Conservation (phyloP, 2,329 filamentous ascomycete genomes). For the Hypocrella siamensis region DNA sequence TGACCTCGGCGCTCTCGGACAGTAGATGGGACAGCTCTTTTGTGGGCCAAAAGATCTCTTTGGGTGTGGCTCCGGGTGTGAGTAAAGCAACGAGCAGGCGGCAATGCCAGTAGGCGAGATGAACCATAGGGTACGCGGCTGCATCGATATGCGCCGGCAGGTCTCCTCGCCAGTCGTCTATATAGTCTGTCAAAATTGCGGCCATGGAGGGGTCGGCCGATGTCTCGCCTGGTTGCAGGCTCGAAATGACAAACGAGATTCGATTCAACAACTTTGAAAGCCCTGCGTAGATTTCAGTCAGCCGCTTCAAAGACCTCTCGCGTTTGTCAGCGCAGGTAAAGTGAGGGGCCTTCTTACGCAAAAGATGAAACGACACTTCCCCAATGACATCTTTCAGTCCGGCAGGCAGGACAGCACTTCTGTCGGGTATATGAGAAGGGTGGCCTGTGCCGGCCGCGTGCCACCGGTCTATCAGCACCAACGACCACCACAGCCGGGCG, state of each 20-base stretch:
- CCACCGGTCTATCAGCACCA: constrained; percentile 59
- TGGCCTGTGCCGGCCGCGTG: constrained; percentile 52
- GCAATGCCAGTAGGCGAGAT: constrained; percentile 56
- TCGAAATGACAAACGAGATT: constrained; percentile 21
- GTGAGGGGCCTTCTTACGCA: constrained; percentile 26
- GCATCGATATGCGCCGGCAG: constrained; percentile 42
- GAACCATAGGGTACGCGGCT: constrained; percentile 36
- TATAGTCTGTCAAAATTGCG: constrained; percentile 18
- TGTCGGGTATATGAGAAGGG: constrained; percentile 46
- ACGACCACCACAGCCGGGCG: constrained; percentile 54
- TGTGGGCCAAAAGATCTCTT: constrained; percentile 44
- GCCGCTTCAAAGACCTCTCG: not conserved
- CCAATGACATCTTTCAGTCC: constrained; percentile 46
- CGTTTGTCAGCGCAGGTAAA: not conserved
- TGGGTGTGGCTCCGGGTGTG: constrained; percentile 35
- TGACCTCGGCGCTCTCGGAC: constrained; percentile 33
- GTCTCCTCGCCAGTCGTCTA: constrained; percentile 49
- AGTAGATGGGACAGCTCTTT: constrained; percentile 43
- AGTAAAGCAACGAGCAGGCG: constrained; percentile 48
- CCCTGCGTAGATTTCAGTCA: constrained; percentile 17
- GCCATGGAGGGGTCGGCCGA: constrained; percentile 18
- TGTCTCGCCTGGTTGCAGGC: constrained; percentile 17
- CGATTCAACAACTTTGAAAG: constrained; percentile 38
- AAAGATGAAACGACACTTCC: constrained; percentile 46
- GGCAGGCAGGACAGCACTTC: constrained; percentile 41